Percentiles rank a stretch among this genome's conserved stretches.
Evolutionary conservation across 352 stramenopile species (phyloP).

Genomic region (Phytophthora pisi): DNA sequence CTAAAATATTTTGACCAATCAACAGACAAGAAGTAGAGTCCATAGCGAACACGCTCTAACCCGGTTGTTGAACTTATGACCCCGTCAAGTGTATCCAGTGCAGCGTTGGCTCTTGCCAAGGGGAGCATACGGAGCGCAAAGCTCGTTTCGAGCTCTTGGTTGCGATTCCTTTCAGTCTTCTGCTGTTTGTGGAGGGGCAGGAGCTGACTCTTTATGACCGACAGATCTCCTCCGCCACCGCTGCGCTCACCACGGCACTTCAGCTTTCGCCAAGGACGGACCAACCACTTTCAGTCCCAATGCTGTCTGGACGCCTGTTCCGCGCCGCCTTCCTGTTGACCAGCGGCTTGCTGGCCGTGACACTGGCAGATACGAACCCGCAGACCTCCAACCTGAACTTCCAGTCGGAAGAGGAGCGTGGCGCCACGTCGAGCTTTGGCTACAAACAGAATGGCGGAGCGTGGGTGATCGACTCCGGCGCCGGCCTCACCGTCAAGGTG

Average conservation of each 20-base stretch:
- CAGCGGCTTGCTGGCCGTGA: slow-evolving; percentile 14
- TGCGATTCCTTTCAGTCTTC: background rate
- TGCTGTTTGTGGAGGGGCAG: slow-evolving; percentile 9
- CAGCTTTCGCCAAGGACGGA: slow-evolving; percentile 18
- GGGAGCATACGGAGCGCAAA: slow-evolving; percentile 23
- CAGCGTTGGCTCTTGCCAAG: background rate
- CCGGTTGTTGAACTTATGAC: background rate
- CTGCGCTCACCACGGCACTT: slow-evolving; percentile 18
- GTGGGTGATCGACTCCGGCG: slow-evolving; percentile 51
- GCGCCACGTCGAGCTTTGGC: slow-evolving; percentile 34
- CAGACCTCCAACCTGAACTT: slow-evolving; percentile 33
- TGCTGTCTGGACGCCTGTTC: slow-evolving; percentile 26
- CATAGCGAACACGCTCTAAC: no score
- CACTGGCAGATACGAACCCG: slow-evolving; percentile 27
- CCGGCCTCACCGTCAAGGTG: slow-evolving; percentile 49
- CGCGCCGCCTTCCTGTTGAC: slow-evolving; percentile 25
- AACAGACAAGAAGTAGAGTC: no score
- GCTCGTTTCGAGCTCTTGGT: slow-evolving; percentile 21
- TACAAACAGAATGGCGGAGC: slow-evolving; percentile 40
- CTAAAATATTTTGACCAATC: no score
- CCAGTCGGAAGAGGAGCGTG: slow-evolving; percentile 20
- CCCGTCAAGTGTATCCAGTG: slow-evolving; percentile 3
- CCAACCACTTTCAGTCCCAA: slow-evolving; percentile 8
- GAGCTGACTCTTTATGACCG: slow-evolving; percentile 7
- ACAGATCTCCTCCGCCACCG: background rate